Percentiles rank a stretch among this genome's conserved stretches.
Evolutionary conservation across 2,329 filamentous ascomycete genomes (phyloP).

Genomic region (Geosmithia putterillii): DNA sequence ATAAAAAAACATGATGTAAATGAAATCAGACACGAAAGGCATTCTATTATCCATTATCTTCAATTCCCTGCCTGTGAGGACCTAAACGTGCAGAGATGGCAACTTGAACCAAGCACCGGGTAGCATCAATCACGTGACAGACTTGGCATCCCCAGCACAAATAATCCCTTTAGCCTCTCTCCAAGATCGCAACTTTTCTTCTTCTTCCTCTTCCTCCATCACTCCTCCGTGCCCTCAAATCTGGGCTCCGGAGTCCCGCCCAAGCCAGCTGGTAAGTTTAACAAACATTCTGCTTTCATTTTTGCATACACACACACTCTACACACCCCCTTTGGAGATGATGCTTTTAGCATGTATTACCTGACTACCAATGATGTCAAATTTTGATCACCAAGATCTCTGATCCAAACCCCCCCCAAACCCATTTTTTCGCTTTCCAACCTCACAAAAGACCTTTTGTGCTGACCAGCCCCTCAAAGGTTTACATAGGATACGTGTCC

Average conservation of each 20-base stretch:
- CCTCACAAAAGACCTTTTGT: slow-evolving; percentile 1
- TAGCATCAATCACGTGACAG: not conserved
- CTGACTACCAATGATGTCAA: slow-evolving; percentile 44
- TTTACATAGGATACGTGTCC: too few relatives aligned
- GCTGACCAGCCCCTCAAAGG: slow-evolving; percentile 11
- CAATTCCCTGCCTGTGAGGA: too few relatives aligned
- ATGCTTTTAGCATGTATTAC: slow-evolving; percentile 49
- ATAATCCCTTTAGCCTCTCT: not conserved
- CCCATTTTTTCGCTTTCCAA: slow-evolving; percentile 1
- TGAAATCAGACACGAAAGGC: too few relatives aligned
- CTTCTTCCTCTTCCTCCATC: not conserved
- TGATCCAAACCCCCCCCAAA: slow-evolving; percentile 29
- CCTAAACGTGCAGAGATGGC: too few relatives aligned
- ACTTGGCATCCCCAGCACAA: too few relatives aligned
- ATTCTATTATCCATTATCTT: too few relatives aligned
- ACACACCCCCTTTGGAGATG: slow-evolving; percentile 22
- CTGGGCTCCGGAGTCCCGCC: not conserved
- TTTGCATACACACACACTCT: not conserved
- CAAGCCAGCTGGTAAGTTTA: slow-evolving; percentile 18
- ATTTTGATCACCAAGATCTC: slow-evolving; percentile 62
- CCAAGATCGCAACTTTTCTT: not conserved
- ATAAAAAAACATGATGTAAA: too few relatives aligned
- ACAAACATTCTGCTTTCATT: slow-evolving; percentile 3
- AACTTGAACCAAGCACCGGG: too few relatives aligned
- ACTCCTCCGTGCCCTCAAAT: not conserved